Conservation (phyloP, 177 flowering plant species). For the Vitis hybrid region DNA sequence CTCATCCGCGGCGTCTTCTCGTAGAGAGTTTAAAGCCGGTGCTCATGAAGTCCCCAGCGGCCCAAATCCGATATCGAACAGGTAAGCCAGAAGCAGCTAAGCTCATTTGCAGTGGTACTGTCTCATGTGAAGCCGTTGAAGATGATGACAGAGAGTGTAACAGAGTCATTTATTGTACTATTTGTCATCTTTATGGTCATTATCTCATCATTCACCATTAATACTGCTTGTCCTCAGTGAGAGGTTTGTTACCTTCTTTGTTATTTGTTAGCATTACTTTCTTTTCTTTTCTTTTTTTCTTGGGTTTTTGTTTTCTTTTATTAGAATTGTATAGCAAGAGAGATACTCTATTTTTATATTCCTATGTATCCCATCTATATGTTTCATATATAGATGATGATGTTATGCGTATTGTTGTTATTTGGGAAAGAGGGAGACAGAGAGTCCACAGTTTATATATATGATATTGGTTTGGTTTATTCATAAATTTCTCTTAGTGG, state of each 20-base stretch:
- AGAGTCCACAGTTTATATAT: not conserved
- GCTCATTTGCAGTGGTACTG: too few relatives aligned
- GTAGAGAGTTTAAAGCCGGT: constrained; percentile 42
- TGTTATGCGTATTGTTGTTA: constrained; percentile 12
- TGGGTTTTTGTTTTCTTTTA: not conserved
- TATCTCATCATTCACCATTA: constrained; percentile 14
- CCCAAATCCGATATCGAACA: constrained; percentile 85
- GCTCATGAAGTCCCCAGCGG: constrained; percentile 91
- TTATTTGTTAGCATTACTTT: constrained; percentile 5
- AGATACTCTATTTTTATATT: constrained; percentile 25
- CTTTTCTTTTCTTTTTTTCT: constrained; percentile 9
- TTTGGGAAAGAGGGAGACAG: constrained; percentile 2
- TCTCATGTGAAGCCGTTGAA: not conserved
- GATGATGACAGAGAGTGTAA: constrained; percentile 15
- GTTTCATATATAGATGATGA: constrained; percentile 21
- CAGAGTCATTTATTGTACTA: constrained; percentile 8
- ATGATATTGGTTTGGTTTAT: not conserved
- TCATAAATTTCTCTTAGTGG: not conserved
- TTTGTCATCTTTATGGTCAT: constrained; percentile 16
- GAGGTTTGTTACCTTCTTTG: constrained; percentile 28
- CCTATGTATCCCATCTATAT: constrained; percentile 20
- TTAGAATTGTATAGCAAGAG: constrained; percentile 42
- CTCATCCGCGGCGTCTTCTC: not conserved
- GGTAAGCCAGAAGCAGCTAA: constrained; percentile 24
- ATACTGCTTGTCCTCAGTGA: constrained; percentile 30